Conservation (phyloP, 2,329 filamentous ascomycete species). For the Lachnellula arida region DNA sequence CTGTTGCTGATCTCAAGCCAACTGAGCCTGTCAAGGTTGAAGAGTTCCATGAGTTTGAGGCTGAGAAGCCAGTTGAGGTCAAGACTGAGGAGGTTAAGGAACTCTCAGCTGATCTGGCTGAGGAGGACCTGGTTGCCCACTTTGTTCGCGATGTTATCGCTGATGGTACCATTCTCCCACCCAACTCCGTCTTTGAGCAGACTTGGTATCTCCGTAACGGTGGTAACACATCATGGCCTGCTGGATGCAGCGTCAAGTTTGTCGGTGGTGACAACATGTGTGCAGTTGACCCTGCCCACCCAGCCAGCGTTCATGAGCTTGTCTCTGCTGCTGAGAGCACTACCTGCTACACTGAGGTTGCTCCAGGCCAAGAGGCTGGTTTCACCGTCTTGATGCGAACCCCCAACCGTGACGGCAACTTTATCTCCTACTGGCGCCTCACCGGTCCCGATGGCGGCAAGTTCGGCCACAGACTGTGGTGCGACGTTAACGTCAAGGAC, state of each 20-base stretch:
- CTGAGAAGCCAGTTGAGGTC: conserved; percentile 25
- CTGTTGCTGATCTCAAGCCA: conserved; percentile 68
- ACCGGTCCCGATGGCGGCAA: conserved; percentile 74
- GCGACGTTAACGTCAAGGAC: conserved; percentile 70
- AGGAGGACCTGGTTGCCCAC: conserved; percentile 50
- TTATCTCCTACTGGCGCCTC: conserved; percentile 95
- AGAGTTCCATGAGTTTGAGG: conserved; percentile 24
- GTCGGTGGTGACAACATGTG: conserved; percentile 97
- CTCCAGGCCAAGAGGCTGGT: conserved; percentile 67
- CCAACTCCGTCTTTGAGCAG: conserved; percentile 76
- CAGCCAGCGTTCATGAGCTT: conserved; percentile 73
- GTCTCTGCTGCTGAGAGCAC: conserved; percentile 79
- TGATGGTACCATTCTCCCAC: conserved; percentile 69
- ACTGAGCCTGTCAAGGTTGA: conserved; percentile 41
- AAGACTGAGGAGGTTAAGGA: conserved; percentile 33
- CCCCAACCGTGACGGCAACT: conserved; percentile 68
- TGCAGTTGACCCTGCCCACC: conserved; percentile 73
- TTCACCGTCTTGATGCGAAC: conserved; percentile 86
- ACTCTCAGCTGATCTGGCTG: conserved; percentile 23
- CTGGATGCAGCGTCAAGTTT: conserved; percentile 84
- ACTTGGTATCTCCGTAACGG: conserved; percentile 89
- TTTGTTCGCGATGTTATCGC: conserved; percentile 75
- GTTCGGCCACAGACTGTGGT: conserved; percentile 94
- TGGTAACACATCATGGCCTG: conserved; percentile 75
- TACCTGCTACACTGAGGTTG: conserved; percentile 62